Conservation (phyloP, 768 basidiomycete species). For the Macrolepiota fuliginosa region DNA sequence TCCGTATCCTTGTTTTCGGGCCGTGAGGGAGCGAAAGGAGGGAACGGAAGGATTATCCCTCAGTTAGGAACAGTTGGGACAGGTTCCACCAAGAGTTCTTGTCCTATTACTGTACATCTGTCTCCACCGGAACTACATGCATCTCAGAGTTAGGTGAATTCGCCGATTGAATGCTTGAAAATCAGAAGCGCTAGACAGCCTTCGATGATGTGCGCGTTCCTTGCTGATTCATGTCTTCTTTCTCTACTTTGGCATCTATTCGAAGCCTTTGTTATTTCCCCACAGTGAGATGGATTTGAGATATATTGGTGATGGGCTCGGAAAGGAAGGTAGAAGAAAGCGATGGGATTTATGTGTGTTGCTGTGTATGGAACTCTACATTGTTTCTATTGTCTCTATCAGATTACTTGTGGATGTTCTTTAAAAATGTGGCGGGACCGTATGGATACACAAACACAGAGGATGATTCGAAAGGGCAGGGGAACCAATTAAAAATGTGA, state of each 20-base stretch:
- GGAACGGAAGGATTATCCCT: background rate
- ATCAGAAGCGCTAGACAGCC: conserved; percentile 13
- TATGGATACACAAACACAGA: background rate
- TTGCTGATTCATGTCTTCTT: conserved; percentile 5
- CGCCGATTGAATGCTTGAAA: conserved; percentile 8
- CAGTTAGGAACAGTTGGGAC: background rate
- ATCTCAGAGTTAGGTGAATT: conserved; percentile 1
- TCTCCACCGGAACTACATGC: conserved; percentile 1
- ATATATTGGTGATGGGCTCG: background rate
- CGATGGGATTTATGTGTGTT: background rate
- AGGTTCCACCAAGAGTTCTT: background rate
- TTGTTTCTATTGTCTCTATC: background rate
- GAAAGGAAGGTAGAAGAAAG: background rate
- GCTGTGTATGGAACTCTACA: background rate
- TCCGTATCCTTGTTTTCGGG: background rate
- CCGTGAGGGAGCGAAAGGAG: background rate
- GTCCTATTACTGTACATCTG: background rate
- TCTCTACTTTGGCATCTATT: background rate
- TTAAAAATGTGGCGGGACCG: background rate
- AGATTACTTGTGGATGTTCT: background rate
- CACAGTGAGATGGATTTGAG: background rate
- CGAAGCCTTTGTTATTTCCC: background rate
- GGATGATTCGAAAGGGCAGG: background rate
- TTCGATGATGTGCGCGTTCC: conserved; percentile 7
- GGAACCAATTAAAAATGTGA: conserved; percentile 7